These are phyloP conservation scores for Umbelopsis sp. DNA, from an alignment of 371 early-diverging fungal species.

Conservation along the genomic window DNA sequence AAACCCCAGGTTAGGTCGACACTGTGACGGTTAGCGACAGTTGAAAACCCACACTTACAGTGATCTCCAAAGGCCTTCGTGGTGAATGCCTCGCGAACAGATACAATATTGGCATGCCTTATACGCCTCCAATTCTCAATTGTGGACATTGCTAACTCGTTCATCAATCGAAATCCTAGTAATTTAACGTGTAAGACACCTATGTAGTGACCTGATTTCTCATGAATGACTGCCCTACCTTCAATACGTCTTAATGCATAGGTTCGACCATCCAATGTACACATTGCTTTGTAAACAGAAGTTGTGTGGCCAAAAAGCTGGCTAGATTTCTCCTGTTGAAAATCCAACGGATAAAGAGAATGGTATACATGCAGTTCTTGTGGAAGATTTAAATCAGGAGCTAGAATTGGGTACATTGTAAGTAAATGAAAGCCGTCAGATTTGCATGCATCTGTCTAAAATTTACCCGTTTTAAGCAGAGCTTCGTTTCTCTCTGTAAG, in stretches of 20 bases:
- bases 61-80: constrained; percentile 94
- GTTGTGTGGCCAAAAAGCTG: constrained; percentile 79
- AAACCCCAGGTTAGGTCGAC: not conserved
- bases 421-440: not conserved
- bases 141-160: constrained; percentile 78
- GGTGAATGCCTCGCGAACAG: constrained; percentile 92
- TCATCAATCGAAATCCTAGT: constrained; percentile 70
- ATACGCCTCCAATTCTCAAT: constrained; percentile 87
- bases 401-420: not conserved
- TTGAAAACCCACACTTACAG: constrained; percentile 51
- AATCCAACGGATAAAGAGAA: constrained; percentile 80
- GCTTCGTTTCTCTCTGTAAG: constrained; percentile 76
- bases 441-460: not conserved
- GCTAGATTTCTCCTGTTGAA: constrained; percentile 40
- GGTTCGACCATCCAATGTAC: constrained; percentile 79
- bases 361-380: constrained; percentile 54
- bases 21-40: too few species aligned
- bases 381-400: constrained; percentile 21
- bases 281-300: constrained; percentile 82
- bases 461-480: constrained; percentile 43
- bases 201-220: not conserved
- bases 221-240: constrained; percentile 41
- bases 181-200: not conserved
- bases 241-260: constrained; percentile 86
- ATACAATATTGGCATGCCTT: constrained; percentile 83